Evolutionary conservation across 2,329 filamentous ascomycete genomes (phyloP).

Genomic region (Esteya vermicola): DNA sequence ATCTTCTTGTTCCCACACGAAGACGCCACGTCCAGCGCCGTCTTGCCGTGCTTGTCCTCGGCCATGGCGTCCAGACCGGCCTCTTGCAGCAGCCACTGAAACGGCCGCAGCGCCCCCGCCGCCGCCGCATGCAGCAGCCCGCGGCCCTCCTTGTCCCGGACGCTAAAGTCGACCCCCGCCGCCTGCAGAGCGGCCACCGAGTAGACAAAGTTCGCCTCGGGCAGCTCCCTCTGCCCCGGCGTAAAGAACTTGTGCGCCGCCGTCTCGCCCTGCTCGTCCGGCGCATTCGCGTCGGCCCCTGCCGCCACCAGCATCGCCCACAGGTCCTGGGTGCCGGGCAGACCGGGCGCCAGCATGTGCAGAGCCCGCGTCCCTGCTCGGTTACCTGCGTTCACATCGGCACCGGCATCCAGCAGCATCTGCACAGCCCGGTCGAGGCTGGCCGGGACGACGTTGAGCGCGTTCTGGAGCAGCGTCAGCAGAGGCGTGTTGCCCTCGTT

Average conservation of each 20-base stretch:
- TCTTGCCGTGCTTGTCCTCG: neutral
- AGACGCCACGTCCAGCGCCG: neutral
- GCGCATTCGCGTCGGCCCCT: neutral
- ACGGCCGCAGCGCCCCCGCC: too few relatives aligned
- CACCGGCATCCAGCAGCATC: constrained; percentile 3
- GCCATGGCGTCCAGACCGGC: neutral
- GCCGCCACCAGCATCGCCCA: neutral
- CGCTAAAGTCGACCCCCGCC: neutral
- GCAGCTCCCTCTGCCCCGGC: neutral
- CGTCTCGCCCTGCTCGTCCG: neutral
- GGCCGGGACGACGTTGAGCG: too few relatives aligned
- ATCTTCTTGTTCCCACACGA: neutral
- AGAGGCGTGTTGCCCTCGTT: too few relatives aligned
- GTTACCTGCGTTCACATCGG: neutral
- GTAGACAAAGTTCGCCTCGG: too few relatives aligned
- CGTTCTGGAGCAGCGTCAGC: too few relatives aligned
- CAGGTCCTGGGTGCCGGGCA: neutral
- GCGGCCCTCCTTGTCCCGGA: constrained; percentile 3
- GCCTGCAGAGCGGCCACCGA: neutral
- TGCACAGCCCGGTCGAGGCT: too few relatives aligned
- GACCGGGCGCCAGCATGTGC: neutral
- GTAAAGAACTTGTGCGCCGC: neutral
- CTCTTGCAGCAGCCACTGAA: neutral
- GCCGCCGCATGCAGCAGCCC: neutral
- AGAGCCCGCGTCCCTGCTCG: neutral